Percentiles rank a stretch among this genome's conserved stretches.
Conservation (phyloP, 2,329 filamentous ascomycete species). For the Pestalotiopsis sp. region DNA sequence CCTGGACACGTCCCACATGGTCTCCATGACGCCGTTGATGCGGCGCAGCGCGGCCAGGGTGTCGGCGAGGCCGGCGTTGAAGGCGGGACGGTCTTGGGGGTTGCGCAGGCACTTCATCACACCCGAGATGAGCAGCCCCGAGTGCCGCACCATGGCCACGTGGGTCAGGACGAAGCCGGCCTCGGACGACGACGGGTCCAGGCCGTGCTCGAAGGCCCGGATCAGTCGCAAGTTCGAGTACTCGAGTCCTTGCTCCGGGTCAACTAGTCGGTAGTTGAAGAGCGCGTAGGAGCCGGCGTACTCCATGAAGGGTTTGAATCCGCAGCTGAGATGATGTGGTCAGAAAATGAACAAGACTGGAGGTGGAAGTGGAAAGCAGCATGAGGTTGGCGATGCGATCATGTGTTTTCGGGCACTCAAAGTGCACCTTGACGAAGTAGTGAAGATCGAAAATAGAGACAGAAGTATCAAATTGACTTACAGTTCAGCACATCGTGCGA, state of each 20-base stretch:
- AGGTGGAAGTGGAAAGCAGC: not conserved
- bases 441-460: not conserved
- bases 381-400: not conserved
- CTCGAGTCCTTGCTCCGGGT: slow-evolving; percentile 56
- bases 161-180: slow-evolving; percentile 96
- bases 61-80: slow-evolving; percentile 64
- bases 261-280: slow-evolving; percentile 65
- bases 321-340: slow-evolving; percentile 42
- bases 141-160: slow-evolving; percentile 91
- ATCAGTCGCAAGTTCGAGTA: slow-evolving; percentile 77
- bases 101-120: slow-evolving; percentile 61
- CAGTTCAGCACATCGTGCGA: slow-evolving; percentile 82
- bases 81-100: slow-evolving; percentile 42
- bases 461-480: slow-evolving; percentile 49
- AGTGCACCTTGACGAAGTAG: not conserved
- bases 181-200: slow-evolving; percentile 84
- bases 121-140: slow-evolving; percentile 73
- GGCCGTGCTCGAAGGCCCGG: slow-evolving; percentile 86
- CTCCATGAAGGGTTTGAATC: slow-evolving; percentile 92
- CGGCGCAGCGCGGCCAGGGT: slow-evolving; percentile 65
- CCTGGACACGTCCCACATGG: slow-evolving; percentile 88
- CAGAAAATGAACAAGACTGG: not conserved
- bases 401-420: not conserved
- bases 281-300: slow-evolving; percentile 70
- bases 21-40: slow-evolving; percentile 81